Percentiles rank a stretch among this genome's conserved stretches.
Conservation (phyloP, 2,329 filamentous ascomycete species). For the Dactylellina leptospora region DNA sequence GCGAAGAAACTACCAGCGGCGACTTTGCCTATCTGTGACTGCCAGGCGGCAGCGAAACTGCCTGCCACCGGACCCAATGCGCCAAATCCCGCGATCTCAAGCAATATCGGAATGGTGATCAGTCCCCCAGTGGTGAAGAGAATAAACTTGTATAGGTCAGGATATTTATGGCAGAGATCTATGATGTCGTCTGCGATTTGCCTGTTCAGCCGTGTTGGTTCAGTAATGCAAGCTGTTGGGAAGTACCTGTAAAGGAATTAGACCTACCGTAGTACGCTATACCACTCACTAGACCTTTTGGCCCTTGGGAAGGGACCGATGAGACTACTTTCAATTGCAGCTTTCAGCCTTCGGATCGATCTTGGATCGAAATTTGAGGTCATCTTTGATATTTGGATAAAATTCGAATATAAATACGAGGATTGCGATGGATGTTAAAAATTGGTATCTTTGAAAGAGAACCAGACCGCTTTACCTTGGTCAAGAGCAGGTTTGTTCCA, state of each 20-base stretch:
- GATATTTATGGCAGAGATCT: slow-evolving; percentile 10
- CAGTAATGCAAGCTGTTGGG: background rate
- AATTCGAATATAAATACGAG: no score
- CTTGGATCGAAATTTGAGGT: no score
- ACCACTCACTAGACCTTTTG: background rate
- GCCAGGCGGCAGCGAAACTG: slow-evolving; percentile 24
- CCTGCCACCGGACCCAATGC: slow-evolving; percentile 18
- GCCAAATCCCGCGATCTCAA: slow-evolving; percentile 38
- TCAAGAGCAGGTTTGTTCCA: no score
- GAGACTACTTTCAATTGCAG: no score
- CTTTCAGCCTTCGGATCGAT: no score
- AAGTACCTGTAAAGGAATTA: no score
- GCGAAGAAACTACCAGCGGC: slow-evolving; percentile 43
- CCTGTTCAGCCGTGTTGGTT: background rate
- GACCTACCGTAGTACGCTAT: background rate
- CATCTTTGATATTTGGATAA: no score
- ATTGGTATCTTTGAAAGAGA: no score
- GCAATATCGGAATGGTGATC: slow-evolving; percentile 25
- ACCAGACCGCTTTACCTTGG: no score
- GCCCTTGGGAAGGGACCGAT: no score
- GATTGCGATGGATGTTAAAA: no score
- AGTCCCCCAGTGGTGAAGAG: slow-evolving; percentile 2
- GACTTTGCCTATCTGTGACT: slow-evolving; percentile 31
- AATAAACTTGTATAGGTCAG: slow-evolving; percentile 24
- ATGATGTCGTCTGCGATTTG: slow-evolving; percentile 18